Conservation (phyloP, 441 rosid species). For the Erysimum cheiri region DNA sequence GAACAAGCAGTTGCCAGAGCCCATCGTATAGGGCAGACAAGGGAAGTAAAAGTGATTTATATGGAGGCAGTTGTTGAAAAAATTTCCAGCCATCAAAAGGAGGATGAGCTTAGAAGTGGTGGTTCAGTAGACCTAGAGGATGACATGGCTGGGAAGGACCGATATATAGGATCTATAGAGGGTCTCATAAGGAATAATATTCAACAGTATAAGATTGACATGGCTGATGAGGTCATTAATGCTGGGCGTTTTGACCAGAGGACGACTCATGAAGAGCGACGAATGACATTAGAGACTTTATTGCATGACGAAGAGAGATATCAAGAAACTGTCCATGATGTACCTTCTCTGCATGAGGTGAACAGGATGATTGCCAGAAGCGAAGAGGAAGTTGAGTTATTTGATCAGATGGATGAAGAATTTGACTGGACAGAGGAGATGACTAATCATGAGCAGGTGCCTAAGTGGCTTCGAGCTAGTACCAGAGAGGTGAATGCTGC, state of each 20-base stretch:
- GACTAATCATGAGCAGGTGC: constrained; percentile 91
- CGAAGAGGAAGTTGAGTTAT: constrained; percentile 91
- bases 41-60: constrained; percentile 98
- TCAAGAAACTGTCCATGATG: constrained; percentile 97
- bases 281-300: constrained; percentile 95
- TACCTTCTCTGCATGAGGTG: constrained; percentile 94
- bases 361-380: constrained; percentile 99
- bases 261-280: constrained; percentile 99
- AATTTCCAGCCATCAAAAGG: constrained; percentile 90
- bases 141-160: constrained; percentile 98
- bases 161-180: constrained; percentile 98
- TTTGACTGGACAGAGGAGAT: constrained; percentile 94
- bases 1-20: constrained; percentile 99
- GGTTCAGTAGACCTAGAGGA: constrained; percentile 89
- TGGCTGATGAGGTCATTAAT: constrained; percentile 99
- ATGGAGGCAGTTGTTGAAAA: constrained; percentile 99
- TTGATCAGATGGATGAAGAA: constrained; percentile 99
- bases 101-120: constrained; percentile 92
- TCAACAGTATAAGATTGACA: constrained; percentile 99
- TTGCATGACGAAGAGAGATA: constrained; percentile 99
- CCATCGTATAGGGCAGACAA: constrained; percentile 97
- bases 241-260: constrained; percentile 99
- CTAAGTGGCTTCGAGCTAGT: constrained; percentile 96
- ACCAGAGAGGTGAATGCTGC: constrained; percentile 80
- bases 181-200: constrained; percentile 98